A percentile compares a stretch with the other conserved stretches of the same genome.
These are phyloP conservation scores for Kwoniella sp. DNA, from an alignment of 768 basidiomycete genomes.

Conservation along the genomic window DNA sequence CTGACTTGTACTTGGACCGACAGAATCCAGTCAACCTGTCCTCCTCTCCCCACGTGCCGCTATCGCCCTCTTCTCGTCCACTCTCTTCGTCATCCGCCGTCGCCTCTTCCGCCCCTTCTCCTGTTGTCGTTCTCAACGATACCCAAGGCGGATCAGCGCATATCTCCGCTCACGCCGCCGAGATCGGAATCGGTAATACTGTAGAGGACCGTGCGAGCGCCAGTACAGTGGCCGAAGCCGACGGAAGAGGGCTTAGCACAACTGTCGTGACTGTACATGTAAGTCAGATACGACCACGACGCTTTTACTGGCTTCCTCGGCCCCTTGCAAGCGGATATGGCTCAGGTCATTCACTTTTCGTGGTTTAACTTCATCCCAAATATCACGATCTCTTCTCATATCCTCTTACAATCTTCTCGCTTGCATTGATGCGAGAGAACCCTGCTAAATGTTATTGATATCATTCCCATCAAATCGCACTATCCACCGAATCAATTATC, in stretches of 20 bases:
- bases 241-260: neutral
- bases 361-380: neutral
- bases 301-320: too few species aligned
- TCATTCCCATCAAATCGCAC: too few species aligned
- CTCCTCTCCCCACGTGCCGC: constrained; percentile 2
- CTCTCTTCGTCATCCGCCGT: neutral
- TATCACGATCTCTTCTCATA: neutral
- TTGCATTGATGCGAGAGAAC: neutral
- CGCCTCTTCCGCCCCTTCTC: neutral
- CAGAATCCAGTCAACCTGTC: constrained; percentile 15
- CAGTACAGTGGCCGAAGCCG: neutral
- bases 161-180: neutral
- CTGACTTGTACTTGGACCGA: neutral
- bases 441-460: neutral
- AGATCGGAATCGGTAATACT: neutral
- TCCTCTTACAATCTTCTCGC: neutral
- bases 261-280: constrained; percentile 10
- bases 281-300: constrained; percentile 5
- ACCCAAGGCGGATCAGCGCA: neutral
- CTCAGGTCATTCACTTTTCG: too few species aligned
- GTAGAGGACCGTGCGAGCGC: neutral
- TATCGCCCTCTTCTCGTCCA: neutral
- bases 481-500: neutral
- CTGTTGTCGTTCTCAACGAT: neutral
- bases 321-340: too few species aligned